Conservation (phyloP, 2,329 filamentous ascomycete species). For the Clathrospora elynae region DNA sequence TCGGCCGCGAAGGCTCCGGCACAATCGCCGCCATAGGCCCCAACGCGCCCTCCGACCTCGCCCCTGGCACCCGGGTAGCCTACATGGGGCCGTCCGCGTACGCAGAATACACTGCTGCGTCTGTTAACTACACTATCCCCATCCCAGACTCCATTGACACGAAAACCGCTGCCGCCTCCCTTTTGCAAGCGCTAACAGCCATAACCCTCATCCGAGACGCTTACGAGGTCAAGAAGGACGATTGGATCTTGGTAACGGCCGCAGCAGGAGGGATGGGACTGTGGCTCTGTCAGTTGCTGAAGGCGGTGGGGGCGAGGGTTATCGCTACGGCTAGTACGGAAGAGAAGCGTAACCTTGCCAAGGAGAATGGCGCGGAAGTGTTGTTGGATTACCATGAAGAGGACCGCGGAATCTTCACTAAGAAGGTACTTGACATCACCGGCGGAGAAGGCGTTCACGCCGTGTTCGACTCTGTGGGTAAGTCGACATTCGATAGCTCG, state of each 20-base stretch:
- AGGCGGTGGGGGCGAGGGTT: conserved; percentile 71
- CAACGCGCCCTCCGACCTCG: conserved; percentile 59
- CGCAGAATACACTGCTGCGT: conserved; percentile 63
- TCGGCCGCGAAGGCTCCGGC: conserved; percentile 80
- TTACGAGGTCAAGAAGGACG: conserved; percentile 70
- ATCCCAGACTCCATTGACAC: conserved; percentile 67
- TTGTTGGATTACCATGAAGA: conserved; percentile 71
- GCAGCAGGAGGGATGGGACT: conserved; percentile 78
- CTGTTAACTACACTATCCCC: conserved; percentile 61
- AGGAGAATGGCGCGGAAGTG: conserved; percentile 71
- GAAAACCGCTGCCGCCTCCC: conserved; percentile 68
- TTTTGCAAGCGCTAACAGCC: conserved; percentile 85
- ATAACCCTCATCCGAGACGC: conserved; percentile 79
- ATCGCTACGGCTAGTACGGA: conserved; percentile 78
- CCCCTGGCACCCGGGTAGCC: conserved; percentile 71
- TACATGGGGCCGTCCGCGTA: conserved; percentile 66
- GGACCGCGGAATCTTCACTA: conserved; percentile 47
- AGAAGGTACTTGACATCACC: conserved; percentile 70
- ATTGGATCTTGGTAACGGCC: conserved; percentile 84
- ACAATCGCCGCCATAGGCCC: conserved; percentile 67
- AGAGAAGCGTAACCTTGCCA: conserved; percentile 74
- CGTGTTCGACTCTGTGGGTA: conserved; percentile 86
- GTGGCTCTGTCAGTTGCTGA: conserved; percentile 75
- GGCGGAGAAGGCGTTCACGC: conserved; percentile 73
- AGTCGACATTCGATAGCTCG: conserved; percentile 79